Evolutionary conservation across 1,284 basidiomycete genomes (phyloP).

Genomic region (Stereum hirsutum): DNA sequence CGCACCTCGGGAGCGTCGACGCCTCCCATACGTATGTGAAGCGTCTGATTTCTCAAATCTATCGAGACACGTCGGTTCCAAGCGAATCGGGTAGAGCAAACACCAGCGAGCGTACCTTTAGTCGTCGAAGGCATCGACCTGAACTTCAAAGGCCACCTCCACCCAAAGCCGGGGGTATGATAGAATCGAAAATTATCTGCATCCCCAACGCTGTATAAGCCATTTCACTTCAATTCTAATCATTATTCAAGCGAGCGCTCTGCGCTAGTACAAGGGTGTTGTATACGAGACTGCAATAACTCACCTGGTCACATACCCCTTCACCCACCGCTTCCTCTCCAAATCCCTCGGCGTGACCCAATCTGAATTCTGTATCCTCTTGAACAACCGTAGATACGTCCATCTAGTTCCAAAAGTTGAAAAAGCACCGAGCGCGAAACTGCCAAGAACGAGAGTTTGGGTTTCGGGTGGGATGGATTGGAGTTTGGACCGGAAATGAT

Average conservation of each 20-base stretch:
- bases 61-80: not conserved
- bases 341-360: constrained; percentile 56
- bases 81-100: not conserved
- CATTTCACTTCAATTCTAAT: not conserved
- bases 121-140: constrained; percentile 45
- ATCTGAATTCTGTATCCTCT: constrained; percentile 49
- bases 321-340: constrained; percentile 50
- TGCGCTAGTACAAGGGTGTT: no score
- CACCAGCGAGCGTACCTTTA: constrained; percentile 40
- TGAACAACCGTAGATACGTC: constrained; percentile 47
- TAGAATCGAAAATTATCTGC: constrained; percentile 76
- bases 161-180: constrained; percentile 75
- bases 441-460: constrained; percentile 12
- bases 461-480: not conserved
- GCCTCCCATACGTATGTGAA: constrained; percentile 80
- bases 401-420: constrained; percentile 28
- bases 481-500: not conserved
- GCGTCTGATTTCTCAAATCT: constrained; percentile 71
- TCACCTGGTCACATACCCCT: constrained; percentile 68
- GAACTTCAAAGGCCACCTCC: constrained; percentile 64
- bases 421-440: constrained; percentile 32
- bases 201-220: constrained; percentile 64
- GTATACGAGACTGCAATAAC: constrained; percentile 12
- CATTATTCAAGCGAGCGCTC: constrained; percentile 1
- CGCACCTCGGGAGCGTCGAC: constrained; percentile 78